Evolutionary conservation across 495 filamentous ascomycete species (phyloP), one percentile per base, ranked within the genome.

Genomic region (Geoglossum glabrum): DNA sequence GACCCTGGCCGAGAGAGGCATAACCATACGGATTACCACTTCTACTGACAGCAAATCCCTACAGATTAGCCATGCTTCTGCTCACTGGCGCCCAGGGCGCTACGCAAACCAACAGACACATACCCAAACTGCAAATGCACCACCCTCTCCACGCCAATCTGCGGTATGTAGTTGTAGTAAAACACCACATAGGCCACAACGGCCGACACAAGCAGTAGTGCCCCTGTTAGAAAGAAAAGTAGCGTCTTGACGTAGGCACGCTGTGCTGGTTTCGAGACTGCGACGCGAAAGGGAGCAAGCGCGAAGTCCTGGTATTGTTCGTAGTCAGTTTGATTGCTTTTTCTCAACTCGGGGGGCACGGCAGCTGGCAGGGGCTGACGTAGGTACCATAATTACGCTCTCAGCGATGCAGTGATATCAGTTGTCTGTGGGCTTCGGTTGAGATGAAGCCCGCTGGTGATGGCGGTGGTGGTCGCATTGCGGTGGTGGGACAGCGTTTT

Each of bases 91-190:
- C 13, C 28, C 1, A 43, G 26, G 21, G n/a, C 25, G n/a, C n/a
- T n/a, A n/a, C 26, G 50, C 51, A 31, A 15, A 55, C 5, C 5
- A 13, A 38, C 21, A 5, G 43, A 31, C n/a, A 60, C 74, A 30
- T 71, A 87, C 81, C 82, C 81, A 68, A 88, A 95, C 67, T 94
- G 87, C 28, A 96, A 66, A 70, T 94, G 80, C 8, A 94, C 73
- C 17, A 80, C 73, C 34, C 83, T 75, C 26, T 79, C 74, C 55
- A 79, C 71, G 31, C 74, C 65, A 34, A 80, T 70, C 47, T 84
- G 80, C 0, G 92, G 92, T 33, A 98, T 80, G 67, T 85, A 88
- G 60, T 78, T 77, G 65, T 79, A 74, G 72, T 95, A 96, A 67
- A 95, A 92, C 9, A 85, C 63, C 19, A 75, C 70, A 66, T 95